Base-by-base conservation (phyloP, 129 eudicot genomes). In the Arctium lappa region DNA sequence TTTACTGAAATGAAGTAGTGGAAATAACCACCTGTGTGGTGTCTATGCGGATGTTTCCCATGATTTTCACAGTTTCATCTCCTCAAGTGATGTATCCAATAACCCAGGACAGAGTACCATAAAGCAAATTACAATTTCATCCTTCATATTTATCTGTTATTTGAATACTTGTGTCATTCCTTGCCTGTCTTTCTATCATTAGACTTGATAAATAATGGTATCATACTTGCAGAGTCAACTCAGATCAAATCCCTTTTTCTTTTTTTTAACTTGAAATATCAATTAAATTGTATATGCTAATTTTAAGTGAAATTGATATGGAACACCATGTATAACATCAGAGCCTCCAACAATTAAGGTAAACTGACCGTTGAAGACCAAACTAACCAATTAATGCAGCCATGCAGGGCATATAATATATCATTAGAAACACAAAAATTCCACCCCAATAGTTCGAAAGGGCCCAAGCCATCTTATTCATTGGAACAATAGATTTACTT, bases 321-420 rank as follows among this genome's bases (percentile, higher is more conserved):
- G 13, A 75, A 66, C 46, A 66, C 68, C 16, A 33, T 1, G 53
- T 29, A 4, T 6, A 60, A n/a, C 13, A 11, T n/a, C 18, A 56
- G 79, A 31, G 15, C 3, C 8, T 78, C 69, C 33, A 66, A 44
- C 80, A 68, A 75, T 74, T 76, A 30, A 68, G 13, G 50, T 34
- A 77, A 82, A 76, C 30, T 3, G 29, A 37, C 71, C 73, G 42
- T n/a, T 30, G 32, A 83, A 38, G 1, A 9, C 9, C 50, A 53
- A 83, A 32, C 79, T 78, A 63, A 22, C 62, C 32, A 27, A 33
- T 63, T 32, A 62, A 62, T 84, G 83, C 74, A 72, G 36, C 18
- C 40, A 62, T 84, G 83, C 74, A 72, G 36, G 11, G 22, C 82
- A 56, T 42, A 40, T 22, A 63, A 36, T 33, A 18, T 66, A 79